phyloP scores from a whole-genome alignment of 129 eudicot species.

The Lactuca sativa region DNA sequence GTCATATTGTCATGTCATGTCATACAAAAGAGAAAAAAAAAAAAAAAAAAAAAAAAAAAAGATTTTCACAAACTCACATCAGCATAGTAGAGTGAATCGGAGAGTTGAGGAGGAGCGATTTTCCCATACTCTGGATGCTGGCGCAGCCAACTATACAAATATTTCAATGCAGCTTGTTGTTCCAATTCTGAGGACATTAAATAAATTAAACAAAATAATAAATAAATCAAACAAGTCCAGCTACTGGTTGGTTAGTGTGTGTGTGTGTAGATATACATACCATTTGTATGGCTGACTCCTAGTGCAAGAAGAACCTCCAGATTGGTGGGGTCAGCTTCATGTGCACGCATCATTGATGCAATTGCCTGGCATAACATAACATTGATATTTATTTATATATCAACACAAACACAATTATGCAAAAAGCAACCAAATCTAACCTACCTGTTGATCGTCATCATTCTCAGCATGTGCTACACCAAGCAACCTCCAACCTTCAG shows the following conservation, averaged over 20 bases:
- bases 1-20: too few relatives aligned
- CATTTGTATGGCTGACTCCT: conserved; percentile 99
- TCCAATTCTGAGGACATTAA: conserved; percentile 66
- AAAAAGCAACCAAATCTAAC: not conserved
- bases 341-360: conserved; percentile 96
- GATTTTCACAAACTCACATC: conserved; percentile 53
- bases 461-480: conserved; percentile 98
- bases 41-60: not conserved
- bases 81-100: conserved; percentile 72
- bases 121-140: conserved; percentile 78
- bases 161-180: conserved; percentile 88
- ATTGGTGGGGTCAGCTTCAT: conserved; percentile 84
- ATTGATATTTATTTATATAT: not conserved
- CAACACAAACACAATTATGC: not conserved
- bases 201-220: too few relatives aligned
- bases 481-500: conserved; percentile 98
- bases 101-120: conserved; percentile 59
- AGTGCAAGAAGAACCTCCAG: conserved; percentile 97
- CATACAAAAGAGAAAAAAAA: too few relatives aligned
- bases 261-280: conserved; percentile 22
- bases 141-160: conserved; percentile 84
- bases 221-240: too few relatives aligned
- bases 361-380: conserved; percentile 58
- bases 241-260: too few relatives aligned
- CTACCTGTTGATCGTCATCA: conserved; percentile 96